phyloP scores from a whole-genome alignment of 2,329 filamentous ascomycete species.

The Fusarium sp. region DNA sequence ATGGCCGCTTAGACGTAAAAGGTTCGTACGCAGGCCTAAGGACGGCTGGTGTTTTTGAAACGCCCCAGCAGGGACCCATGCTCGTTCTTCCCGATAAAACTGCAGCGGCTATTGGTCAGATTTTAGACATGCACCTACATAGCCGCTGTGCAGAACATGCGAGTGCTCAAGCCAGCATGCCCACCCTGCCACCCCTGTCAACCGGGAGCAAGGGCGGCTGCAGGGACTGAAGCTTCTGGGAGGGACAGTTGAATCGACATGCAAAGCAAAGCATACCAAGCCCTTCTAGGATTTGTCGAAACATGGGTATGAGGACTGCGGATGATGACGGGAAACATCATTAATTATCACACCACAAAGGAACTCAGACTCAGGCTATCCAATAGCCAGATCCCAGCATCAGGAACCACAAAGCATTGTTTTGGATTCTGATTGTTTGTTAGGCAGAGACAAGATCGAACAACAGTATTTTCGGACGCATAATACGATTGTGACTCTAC shows the following conservation, averaged over 20 bases:
- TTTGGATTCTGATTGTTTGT: constrained; percentile 31
- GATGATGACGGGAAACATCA: constrained; percentile 43
- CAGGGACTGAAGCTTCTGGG: constrained; percentile 49
- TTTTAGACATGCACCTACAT: constrained; percentile 55
- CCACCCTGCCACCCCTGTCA: constrained; percentile 45
- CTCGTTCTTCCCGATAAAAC: constrained; percentile 41
- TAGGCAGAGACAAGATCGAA: constrained; percentile 21
- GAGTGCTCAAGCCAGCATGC: constrained; percentile 55
- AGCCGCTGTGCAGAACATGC: constrained; percentile 59
- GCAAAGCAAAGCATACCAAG: constrained; percentile 43
- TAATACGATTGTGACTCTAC: constrained; percentile 8
- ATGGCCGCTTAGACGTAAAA: constrained; percentile 39
- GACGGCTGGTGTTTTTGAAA: constrained; percentile 50
- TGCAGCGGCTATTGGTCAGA: constrained; percentile 51
- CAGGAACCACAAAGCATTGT: constrained; percentile 12
- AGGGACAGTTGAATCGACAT: constrained; percentile 34
- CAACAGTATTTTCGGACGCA: neutral
- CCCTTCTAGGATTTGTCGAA: constrained; percentile 40
- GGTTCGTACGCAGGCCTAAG: constrained; percentile 33
- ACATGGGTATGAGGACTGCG: constrained; percentile 41
- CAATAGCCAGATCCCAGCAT: constrained; percentile 20
- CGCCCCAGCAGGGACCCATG: constrained; percentile 48
- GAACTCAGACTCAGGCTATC: constrained; percentile 11
- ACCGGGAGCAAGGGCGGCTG: constrained; percentile 43
- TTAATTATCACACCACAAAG: constrained; percentile 40